Base-by-base conservation (phyloP, 371 early-diverging fungal species). In the Saksenaea vasiformis region DNA sequence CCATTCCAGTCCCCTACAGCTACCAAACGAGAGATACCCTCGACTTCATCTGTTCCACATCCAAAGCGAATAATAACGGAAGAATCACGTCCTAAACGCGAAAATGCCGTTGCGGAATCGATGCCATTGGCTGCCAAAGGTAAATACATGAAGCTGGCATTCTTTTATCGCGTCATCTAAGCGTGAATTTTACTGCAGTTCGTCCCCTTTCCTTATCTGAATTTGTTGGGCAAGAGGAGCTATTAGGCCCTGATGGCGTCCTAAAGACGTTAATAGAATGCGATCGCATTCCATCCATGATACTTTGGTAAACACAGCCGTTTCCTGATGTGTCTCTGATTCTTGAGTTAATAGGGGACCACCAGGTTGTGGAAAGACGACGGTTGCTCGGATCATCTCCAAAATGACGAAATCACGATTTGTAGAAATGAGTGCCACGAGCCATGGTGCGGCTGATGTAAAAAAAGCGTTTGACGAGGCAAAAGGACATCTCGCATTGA, bases 301-400 rank as follows among this genome's bases (percentile, higher is more conserved):
- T 87, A 0, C 63, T 85, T 1, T 83, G 83, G 80, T 70, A 67
- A 76, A 67, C 7, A 8, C 19, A 26, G 10, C 11, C 10, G 31
- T 31, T 36, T 28, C 5, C 11, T 31, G 4, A 22, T n/a, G 5
- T 58, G 38, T 19, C 10, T 66, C 67, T 73, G 44, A 75, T 84
- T n/a, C 76, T 83, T 3, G 4, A 69, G 76, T 89, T 27, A 67
- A 86, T 22, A 90, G 90, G 90, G 92, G 93, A 4, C 89, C 90
- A 11, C 93, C 94, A 3, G 96, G 95, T 0, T 82, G 85, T 19
- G 96, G 96, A n/a, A 95, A 95, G 62, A 95, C 94, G 0, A 91
- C 93, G 0, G 68, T 93, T 10, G 95, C 93, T 3, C 71, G 85
- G 19, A 87, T 91, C 38, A 87, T 91, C 36, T 90, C 91, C 1